Evolutionary conservation across 108 stramenopile genomes (phyloP), one percentile per base, ranked within the genome.

Genomic region (Nitzschia putrida): DNA sequence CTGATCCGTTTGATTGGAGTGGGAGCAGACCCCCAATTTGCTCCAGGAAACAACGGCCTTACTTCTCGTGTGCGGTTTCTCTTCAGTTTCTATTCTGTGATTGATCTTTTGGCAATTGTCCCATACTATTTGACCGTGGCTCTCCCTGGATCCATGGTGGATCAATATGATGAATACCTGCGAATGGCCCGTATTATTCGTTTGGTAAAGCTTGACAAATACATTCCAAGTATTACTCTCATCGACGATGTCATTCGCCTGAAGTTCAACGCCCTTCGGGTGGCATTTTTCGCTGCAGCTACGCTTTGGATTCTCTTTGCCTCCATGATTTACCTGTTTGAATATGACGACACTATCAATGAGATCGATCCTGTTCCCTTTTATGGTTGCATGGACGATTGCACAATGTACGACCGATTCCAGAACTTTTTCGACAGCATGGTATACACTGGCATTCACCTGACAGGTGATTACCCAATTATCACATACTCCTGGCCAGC

Each of bases 211-310:
- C 77, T 95, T 9, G 95, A 96, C 76, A 94, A 94, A 74, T 96
- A 94, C 50, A 68, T 91, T 50, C 95, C 95, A 18, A 92, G 85
- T 41, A 88, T 96, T 49, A 71, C 87, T 43, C 71, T 96, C 22
- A 84, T 96, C 41, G 95, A 96, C 56, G 93, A 96, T 66, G 93
- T 93, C 24, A 61, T 96, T 29, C 83, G 95, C 6, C 71, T 92
- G 23, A 95, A 95, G 71, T 65, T 66, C 54, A 70, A 80, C 16
- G 76, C 86, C 14, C 67, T 96, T 0, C 69, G 68, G 26, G 86
- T 93, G 1, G 80, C 92, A 9, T 72, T 84, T 23, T 92, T 72
- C 58, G 93, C 91, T 8, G 88, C 94, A 0, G 55, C 82, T 12
- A 86, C 91, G 10, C 78, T 94, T 21, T 93, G 92, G 90, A 81